These are phyloP conservation scores for Pyrenochaeta sp. DNA, from an alignment of 2,329 filamentous ascomycete species.

Conservation along the genomic window DNA sequence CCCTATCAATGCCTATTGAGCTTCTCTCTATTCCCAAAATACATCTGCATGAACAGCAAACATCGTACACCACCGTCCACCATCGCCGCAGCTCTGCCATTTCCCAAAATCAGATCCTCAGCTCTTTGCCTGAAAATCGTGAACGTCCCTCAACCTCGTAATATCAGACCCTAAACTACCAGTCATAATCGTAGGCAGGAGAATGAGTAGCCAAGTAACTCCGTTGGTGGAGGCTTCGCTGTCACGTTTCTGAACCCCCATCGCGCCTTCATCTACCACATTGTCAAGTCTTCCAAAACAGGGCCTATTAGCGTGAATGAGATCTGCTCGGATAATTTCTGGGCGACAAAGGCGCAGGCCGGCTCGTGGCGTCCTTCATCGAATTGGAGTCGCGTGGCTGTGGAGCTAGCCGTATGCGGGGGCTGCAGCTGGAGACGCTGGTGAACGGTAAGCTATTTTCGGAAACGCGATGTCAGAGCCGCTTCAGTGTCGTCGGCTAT, in stretches of 20 bases:
- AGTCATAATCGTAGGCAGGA: too few species aligned
- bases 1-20: too few species aligned
- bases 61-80: too few species aligned
- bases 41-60: too few species aligned
- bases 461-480: neutral
- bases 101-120: neutral
- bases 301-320: neutral
- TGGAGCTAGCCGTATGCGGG: neutral
- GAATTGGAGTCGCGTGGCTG: neutral
- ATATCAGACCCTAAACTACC: too few species aligned
- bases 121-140: too few species aligned
- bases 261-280: neutral
- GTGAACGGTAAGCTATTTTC: neutral
- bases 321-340: neutral
- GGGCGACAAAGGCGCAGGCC: neutral
- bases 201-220: neutral
- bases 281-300: neutral
- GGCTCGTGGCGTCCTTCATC: neutral
- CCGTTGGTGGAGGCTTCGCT: constrained; percentile 1
- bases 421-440: neutral
- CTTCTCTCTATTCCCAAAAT: too few species aligned
- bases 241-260: neutral
- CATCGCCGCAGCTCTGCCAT: neutral
- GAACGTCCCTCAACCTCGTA: too few species aligned
- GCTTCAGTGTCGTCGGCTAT: neutral